Conservation (phyloP, 345 rosid genomes). For the Gossypium ekmanianum region DNA sequence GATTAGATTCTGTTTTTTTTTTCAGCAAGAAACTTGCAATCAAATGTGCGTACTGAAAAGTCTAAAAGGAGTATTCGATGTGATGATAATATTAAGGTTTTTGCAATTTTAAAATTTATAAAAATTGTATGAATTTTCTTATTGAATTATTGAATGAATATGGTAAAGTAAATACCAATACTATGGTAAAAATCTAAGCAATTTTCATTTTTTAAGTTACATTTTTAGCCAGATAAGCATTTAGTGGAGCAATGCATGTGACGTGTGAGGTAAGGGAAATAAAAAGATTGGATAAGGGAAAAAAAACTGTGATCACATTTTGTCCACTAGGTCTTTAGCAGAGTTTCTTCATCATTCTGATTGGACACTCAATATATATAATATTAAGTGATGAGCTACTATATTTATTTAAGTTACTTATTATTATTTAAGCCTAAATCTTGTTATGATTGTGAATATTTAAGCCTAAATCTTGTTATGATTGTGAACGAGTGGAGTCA, state of each 20-base stretch:
- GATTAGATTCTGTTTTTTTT: not conserved
- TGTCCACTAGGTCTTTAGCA: slow-evolving; percentile 17
- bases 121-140: too few relatives aligned
- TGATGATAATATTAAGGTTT: too few relatives aligned
- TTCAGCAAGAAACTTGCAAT: not conserved
- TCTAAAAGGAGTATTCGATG: not conserved
- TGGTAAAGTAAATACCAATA: too few relatives aligned
- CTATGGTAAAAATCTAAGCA: slow-evolving; percentile 9
- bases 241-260: slow-evolving; percentile 36
- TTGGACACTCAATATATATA: slow-evolving; percentile 1
- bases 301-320: slow-evolving; percentile 24
- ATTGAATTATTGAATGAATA: too few relatives aligned
- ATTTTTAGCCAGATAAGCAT: slow-evolving; percentile 15
- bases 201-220: not conserved
- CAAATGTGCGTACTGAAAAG: not conserved
- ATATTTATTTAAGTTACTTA: too few relatives aligned
- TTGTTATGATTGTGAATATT: too few relatives aligned
- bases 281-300: slow-evolving; percentile 15
- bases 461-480: too few relatives aligned
- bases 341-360: slow-evolving; percentile 12
- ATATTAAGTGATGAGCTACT: too few relatives aligned
- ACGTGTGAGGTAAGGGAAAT: slow-evolving; percentile 29
- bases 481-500: too few relatives aligned
- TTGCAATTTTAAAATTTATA: too few relatives aligned
- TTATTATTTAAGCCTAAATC: too few relatives aligned